Percentiles rank a stretch among this genome's conserved stretches.
Conservation (phyloP, 1,139 yeast species). For the Wickerhamiella infanticola region DNA sequence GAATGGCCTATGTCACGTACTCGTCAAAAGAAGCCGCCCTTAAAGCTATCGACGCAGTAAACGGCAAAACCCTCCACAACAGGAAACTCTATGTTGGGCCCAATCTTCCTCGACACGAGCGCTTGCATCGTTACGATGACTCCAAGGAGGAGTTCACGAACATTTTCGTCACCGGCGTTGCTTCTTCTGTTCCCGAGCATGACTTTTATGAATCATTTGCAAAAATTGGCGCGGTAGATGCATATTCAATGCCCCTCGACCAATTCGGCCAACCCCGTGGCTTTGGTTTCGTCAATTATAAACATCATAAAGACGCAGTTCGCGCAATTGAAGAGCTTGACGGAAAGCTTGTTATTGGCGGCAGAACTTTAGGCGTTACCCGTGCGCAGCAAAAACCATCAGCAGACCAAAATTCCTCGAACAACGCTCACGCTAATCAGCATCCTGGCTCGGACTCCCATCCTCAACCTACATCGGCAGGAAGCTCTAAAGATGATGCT, state of each 20-base stretch:
- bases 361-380: conserved; percentile 66
- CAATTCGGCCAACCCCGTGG: conserved; percentile 70
- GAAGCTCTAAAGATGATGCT: conserved; percentile 23
- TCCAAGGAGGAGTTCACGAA: conserved; percentile 74
- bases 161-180: conserved; percentile 72
- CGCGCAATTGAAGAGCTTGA: conserved; percentile 71
- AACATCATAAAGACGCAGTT: conserved; percentile 61
- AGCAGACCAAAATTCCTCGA: neutral
- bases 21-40: conserved; percentile 62
- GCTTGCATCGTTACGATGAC: conserved; percentile 72
- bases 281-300: conserved; percentile 79
- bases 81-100: conserved; percentile 80
- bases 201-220: conserved; percentile 51
- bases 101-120: conserved; percentile 72
- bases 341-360: conserved; percentile 49
- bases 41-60: conserved; percentile 72
- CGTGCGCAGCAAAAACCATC: conserved; percentile 52
- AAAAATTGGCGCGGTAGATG: conserved; percentile 41
- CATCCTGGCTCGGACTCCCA: neutral
- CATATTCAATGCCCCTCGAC: conserved; percentile 58
- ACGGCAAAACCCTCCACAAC: conserved; percentile 82
- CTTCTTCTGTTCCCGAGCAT: conserved; percentile 40
- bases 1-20: conserved; percentile 81
- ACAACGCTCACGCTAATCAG: neutral
- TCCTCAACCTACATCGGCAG: neutral